Evolutionary conservation across 495 filamentous ascomycete species (phyloP).

Genomic region (Penicillium cataractarum): DNA sequence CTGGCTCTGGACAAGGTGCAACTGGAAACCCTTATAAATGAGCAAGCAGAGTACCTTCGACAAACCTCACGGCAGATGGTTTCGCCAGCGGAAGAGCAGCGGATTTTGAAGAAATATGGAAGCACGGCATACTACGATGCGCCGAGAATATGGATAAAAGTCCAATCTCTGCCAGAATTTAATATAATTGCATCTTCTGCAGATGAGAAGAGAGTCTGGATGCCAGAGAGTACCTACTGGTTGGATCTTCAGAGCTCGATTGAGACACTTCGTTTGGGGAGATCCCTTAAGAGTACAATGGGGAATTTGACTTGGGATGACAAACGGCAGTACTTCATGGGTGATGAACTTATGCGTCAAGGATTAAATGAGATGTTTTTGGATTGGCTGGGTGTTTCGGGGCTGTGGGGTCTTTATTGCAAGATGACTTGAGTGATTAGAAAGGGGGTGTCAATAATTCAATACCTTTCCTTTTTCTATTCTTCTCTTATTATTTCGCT

Average conservation of each 20-base stretch:
- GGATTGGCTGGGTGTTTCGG: constrained; percentile 23
- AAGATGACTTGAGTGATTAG: background rate
- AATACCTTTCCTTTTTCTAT: too few relatives aligned
- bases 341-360: constrained; percentile 29
- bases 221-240: constrained; percentile 20
- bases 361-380: constrained; percentile 28
- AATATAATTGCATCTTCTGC: constrained; percentile 14
- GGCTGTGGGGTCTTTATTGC: constrained; percentile 20
- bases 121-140: constrained; percentile 22
- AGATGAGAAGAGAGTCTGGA: constrained; percentile 16
- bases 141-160: constrained; percentile 17
- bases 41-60: constrained; percentile 23
- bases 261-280: constrained; percentile 15
- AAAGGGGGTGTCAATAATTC: too few relatives aligned
- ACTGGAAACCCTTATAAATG: constrained; percentile 12
- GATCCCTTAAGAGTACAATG: constrained; percentile 14
- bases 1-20: constrained; percentile 2
- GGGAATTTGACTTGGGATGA: constrained; percentile 12
- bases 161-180: constrained; percentile 20
- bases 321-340: constrained; percentile 20
- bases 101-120: constrained; percentile 12
- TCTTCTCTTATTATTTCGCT: too few relatives aligned
- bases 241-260: constrained; percentile 22
- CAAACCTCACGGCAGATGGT: constrained; percentile 27
- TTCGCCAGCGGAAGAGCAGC: constrained; percentile 7